Conservation (phyloP, 345 rosid genomes). For the Sonneratia alba region DNA sequence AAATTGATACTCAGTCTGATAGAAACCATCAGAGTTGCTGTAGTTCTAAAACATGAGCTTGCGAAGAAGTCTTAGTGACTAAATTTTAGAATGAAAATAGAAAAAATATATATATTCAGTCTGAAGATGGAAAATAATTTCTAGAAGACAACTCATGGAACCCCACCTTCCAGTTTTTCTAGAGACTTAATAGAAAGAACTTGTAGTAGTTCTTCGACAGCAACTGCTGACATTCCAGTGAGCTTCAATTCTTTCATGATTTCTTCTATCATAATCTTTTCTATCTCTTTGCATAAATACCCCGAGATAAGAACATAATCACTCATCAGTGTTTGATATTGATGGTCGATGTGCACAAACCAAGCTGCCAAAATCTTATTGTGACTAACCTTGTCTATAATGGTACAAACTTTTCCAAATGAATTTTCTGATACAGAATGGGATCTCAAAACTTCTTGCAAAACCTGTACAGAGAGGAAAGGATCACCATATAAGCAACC, state of each 20-base stretch:
- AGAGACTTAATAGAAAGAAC: slow-evolving; percentile 73
- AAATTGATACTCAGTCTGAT: not conserved
- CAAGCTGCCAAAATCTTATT: not conserved
- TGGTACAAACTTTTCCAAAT: slow-evolving; percentile 76
- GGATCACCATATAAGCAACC: not conserved
- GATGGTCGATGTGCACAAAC: not conserved
- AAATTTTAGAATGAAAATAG: not conserved
- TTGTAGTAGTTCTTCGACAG: slow-evolving; percentile 55
- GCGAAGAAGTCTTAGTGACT: too few species aligned
- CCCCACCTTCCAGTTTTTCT: slow-evolving; percentile 66
- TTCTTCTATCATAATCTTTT: slow-evolving; percentile 63
- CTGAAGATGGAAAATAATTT: slow-evolving; percentile 3
- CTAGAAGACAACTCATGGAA: slow-evolving; percentile 7
- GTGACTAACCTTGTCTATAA: slow-evolving; percentile 84
- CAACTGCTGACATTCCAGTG: slow-evolving; percentile 58
- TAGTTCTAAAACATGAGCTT: too few species aligned
- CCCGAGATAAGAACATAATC: slow-evolving; percentile 1
- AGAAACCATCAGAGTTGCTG: too few species aligned
- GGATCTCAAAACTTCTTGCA: slow-evolving; percentile 69
- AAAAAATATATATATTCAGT: not conserved
- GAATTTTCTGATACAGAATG: slow-evolving; percentile 57
- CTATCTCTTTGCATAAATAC: slow-evolving; percentile 54
- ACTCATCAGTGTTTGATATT: not conserved
- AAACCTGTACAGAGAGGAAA: slow-evolving; percentile 35
- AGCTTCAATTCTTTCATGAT: slow-evolving; percentile 61